A percentile compares a stretch with the other conserved stretches of the same genome.
Evolutionary conservation across 176 grass and related monocot genomes (phyloP).

Genomic region (Raddia guianensis): DNA sequence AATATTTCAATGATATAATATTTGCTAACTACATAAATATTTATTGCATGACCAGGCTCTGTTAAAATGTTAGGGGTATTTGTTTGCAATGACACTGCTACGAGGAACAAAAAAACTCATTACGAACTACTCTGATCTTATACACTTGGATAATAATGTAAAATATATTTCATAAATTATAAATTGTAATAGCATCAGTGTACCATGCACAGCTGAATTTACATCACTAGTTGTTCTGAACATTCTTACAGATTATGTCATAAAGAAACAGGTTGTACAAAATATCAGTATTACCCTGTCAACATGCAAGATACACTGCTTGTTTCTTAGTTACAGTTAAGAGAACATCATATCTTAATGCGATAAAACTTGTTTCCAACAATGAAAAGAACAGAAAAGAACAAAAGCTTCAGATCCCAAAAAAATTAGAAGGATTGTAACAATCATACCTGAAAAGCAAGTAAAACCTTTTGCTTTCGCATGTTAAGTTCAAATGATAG

Average conservation of each 20-base stretch:
- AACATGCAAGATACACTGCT: conserved; percentile 19
- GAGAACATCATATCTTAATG: background rate
- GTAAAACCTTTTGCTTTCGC: conserved; percentile 91
- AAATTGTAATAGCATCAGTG: conserved; percentile 5
- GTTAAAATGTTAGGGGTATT: conserved; percentile 15
- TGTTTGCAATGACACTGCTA: conserved; percentile 5
- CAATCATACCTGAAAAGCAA: conserved; percentile 89
- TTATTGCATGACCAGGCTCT: conserved; percentile 2
- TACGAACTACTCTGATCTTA: background rate
- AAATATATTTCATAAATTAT: conserved; percentile 12
- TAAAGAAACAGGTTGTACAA: background rate
- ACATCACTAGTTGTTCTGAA: background rate
- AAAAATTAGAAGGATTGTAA: background rate
- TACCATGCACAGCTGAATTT: conserved; percentile 9
- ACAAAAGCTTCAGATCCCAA: conserved; percentile 2
- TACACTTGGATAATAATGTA: background rate
- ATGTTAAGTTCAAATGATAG: conserved; percentile 98
- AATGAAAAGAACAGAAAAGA: background rate
- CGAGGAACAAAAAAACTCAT: background rate
- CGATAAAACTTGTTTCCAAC: conserved; percentile 4
- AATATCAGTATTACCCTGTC: background rate
- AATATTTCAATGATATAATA: background rate
- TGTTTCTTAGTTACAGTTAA: conserved; percentile 1
- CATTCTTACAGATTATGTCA: conserved; percentile 1
- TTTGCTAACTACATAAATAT: background rate